These are phyloP conservation scores for Ceratocystis lukuohia DNA, from an alignment of 2,329 filamentous ascomycete species.

Conservation along the genomic window DNA sequence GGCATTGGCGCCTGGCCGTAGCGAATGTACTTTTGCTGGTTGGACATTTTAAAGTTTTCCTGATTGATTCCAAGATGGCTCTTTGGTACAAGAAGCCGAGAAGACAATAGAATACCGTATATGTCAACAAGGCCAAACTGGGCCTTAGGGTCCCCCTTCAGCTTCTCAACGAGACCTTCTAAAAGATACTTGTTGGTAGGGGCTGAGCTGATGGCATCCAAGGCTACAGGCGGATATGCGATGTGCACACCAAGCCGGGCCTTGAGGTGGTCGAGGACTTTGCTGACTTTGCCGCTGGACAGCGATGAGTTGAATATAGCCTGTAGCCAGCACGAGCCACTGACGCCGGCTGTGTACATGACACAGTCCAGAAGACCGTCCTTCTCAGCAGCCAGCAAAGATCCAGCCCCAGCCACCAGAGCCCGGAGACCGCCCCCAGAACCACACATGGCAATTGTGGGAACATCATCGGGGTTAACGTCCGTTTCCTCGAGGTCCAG, in stretches of 20 bases:
- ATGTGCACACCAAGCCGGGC: conserved; percentile 75
- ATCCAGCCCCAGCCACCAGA: conserved; percentile 76
- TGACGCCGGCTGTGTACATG: conserved; percentile 91
- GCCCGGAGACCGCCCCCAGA: conserved; percentile 86
- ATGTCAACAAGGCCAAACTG: conserved; percentile 86
- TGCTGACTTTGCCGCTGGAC: conserved; percentile 50
- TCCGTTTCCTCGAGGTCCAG: conserved; percentile 63
- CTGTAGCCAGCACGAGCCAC: conserved; percentile 92
- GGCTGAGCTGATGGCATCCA: conserved; percentile 67
- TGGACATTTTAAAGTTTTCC: conserved; percentile 78
- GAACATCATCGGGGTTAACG: conserved; percentile 86
- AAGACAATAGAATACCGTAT: conserved; percentile 76
- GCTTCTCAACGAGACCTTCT: conserved; percentile 78
- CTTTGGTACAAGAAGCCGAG: conserved; percentile 67
- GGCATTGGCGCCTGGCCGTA: conserved; percentile 74
- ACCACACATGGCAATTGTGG: conserved; percentile 83
- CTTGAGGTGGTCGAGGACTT: conserved; percentile 74
- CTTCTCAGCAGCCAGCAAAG: conserved; percentile 69
- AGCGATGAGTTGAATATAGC: conserved; percentile 75
- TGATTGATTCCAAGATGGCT: conserved; percentile 54
- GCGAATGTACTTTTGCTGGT: conserved; percentile 62
- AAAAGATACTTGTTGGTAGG: conserved; percentile 89
- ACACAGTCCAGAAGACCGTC: conserved; percentile 85
- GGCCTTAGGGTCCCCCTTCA: conserved; percentile 64
- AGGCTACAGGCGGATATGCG: conserved; percentile 75